Base-by-base conservation (phyloP, 345 rosid species). In the Eucalyptus melliodora region DNA sequence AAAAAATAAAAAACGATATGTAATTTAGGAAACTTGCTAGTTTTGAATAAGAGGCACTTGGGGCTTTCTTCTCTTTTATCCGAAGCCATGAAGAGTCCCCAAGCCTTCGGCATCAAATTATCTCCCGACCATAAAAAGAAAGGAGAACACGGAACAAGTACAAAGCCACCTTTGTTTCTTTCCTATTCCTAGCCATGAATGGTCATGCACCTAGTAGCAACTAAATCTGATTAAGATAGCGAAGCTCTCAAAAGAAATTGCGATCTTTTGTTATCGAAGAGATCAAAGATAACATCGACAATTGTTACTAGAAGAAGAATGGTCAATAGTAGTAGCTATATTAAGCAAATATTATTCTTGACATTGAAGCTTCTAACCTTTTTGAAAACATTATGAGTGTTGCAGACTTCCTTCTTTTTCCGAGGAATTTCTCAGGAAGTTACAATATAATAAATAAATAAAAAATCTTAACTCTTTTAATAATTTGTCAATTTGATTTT, bases 391-490 rank as follows among this genome's bases (percentile, higher is more conserved):
- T 62, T 30, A 17, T 3, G 3, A 11, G 34, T 7, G 19, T 14
- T 30, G 9, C 10, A 62, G 17, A 62, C 14, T 15, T 67, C 11
- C 21, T 67, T 67, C 21, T 67, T n/a, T 67, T n/a, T 44, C 45
- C 3, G 42, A 0, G 0, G 3, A 44, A 9, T 44, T 44, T 44
- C 10, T 44, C 1, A 0, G 9, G 47, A 44, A n/a, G n/a, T n/a
- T n/a, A n/a, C n/a, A n/a, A n/a, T n/a, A n/a, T n/a, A n/a, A n/a
- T n/a, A n/a, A n/a, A n/a, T n/a, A 44, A 44, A 44, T 44, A 8
- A 6, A 50, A 50, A 4, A 13, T 44, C 9, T 44, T 8, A 44
- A 44, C 10, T 44, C 45, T 44, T 44, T 8, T 44, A 44, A 44
- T 8, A 44, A 44, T 44, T 44, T 44, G 45, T 44, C 45, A 44